Percentiles rank a stretch among this genome's conserved stretches.
These are phyloP conservation scores for Mycosphaerelloides madeirae DNA, from an alignment of 2,329 filamentous ascomycete genomes.

Conservation along the genomic window DNA sequence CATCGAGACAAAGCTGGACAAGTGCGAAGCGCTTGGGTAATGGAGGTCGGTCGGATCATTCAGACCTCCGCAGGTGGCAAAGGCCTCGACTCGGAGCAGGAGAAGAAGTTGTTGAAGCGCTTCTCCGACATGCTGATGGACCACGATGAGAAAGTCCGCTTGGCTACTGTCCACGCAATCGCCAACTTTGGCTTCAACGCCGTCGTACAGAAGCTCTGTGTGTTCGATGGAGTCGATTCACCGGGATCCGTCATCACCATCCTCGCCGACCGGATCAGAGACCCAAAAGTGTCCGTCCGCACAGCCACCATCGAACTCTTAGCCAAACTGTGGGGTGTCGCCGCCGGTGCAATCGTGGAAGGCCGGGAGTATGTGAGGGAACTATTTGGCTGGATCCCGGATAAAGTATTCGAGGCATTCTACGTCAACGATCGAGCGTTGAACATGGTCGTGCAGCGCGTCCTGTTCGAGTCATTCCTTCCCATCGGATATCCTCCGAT, in stretches of 20 bases:
- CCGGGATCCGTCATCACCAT: conserved; percentile 73
- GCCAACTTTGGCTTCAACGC: conserved; percentile 75
- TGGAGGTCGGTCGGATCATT: conserved; percentile 76
- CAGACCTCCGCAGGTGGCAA: conserved; percentile 88
- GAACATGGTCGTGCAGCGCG: conserved; percentile 76
- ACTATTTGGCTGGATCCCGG: conserved; percentile 76
- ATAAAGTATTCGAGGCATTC: conserved; percentile 77
- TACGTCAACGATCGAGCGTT: conserved; percentile 88
- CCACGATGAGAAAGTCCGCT: conserved; percentile 81
- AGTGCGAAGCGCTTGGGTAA: conserved; percentile 82
- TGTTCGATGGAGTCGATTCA: conserved; percentile 68
- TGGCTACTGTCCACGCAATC: conserved; percentile 82
- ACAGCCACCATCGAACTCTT: conserved; percentile 82
- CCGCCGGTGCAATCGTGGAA: conserved; percentile 76
- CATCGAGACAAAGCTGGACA: conserved; percentile 79
- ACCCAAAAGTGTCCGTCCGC: conserved; percentile 75
- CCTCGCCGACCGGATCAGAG: conserved; percentile 81
- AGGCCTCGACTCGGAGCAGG: conserved; percentile 78
- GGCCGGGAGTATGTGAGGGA: conserved; percentile 71
- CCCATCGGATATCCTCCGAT: conserved; percentile 80
- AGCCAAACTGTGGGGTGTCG: conserved; percentile 89
- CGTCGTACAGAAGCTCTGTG: conserved; percentile 75
- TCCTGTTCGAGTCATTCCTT: conserved; percentile 82
- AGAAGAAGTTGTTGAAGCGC: conserved; percentile 63
- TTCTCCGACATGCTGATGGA: conserved; percentile 80